phyloP scores from a whole-genome alignment of 2,329 filamentous ascomycete species.

The Fusarium sp. region DNA sequence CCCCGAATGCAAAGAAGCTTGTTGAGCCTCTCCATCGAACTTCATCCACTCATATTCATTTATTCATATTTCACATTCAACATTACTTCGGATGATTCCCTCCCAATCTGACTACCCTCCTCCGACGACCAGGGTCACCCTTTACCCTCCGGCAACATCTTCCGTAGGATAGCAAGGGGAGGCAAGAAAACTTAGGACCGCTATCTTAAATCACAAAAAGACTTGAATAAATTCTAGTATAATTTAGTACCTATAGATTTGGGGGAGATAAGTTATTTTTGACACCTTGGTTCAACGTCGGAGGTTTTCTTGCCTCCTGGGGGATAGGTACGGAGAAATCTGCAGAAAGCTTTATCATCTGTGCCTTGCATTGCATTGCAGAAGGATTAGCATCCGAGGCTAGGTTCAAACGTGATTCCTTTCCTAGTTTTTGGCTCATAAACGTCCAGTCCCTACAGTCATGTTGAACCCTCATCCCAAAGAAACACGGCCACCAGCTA shows the following conservation, averaged over 20 bases:
- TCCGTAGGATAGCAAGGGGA: not conserved
- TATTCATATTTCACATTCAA: slow-evolving; percentile 6
- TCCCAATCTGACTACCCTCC: slow-evolving; percentile 11
- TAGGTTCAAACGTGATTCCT: not conserved
- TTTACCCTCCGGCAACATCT: slow-evolving; percentile 10
- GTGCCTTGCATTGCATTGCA: slow-evolving; percentile 8
- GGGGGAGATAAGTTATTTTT: not conserved
- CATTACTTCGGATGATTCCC: slow-evolving; percentile 12
- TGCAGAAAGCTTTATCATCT: not conserved
- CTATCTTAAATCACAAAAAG: not conserved
- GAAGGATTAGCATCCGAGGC: not conserved
- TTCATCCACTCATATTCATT: not conserved
- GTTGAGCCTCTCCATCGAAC: slow-evolving; percentile 6
- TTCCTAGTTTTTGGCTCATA: not conserved
- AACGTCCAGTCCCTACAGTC: not conserved
- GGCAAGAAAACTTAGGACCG: not conserved
- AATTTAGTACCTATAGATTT: not conserved
- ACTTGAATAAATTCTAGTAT: not conserved
- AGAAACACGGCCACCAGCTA: not conserved
- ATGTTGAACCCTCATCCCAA: not conserved
- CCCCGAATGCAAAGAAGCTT: slow-evolving; percentile 16
- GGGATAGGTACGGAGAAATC: slow-evolving; percentile 16
- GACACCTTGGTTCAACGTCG: not conserved
- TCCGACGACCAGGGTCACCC: not conserved
- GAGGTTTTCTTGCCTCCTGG: not conserved